Base-by-base conservation (phyloP, 352 stramenopile genomes). In the Peronospora destructor region DNA sequence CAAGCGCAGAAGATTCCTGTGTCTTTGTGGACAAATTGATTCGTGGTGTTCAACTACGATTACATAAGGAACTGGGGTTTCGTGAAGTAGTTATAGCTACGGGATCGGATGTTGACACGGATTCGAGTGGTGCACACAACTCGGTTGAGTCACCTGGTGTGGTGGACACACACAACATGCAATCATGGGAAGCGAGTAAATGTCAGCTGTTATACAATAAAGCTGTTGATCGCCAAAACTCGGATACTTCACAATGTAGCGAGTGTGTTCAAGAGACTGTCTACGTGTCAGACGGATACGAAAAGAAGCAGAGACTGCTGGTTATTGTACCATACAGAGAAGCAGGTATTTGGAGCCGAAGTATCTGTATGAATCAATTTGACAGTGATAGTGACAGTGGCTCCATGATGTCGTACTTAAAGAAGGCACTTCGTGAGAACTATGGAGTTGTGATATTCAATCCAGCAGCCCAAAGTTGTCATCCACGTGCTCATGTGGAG, bases 401-500 rank as follows among this genome's bases (percentile, higher is more conserved):
- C 33, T 85, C 75, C 0, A 93, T 93, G 82, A 45, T 91, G 46
- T 61, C 68, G 23, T 93, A 93, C 44, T 56, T 93, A 1, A 76
- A 76, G 42, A 93, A 93, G 49, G 82, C 82, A 14, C 45, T 91
- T 28, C 53, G 61, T n/a, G 82, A 93, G 48, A 74, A 85, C 51
- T 93, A 93, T 47, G 82, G 82, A 45, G 70, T 93, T 0, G 49
- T 93, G 26, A 87, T 93, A 45, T 57, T 91, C 54, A 93, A 93
- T 59, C 82, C 82, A 0, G 79, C 79, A 7, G 79, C 73, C 23
- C 77, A 91, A 56, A 71, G 73, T 21, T 89, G 77, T 54, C 77
- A 89, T 59, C 76, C 79, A 14, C 70, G 73, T 16, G 44, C 70
- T 23, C 82, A 92, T 51, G 77, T 93, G 3, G 77, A 87, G 52